Conservation (phyloP, 2,329 filamentous ascomycete species). For the Septoria linicola region DNA sequence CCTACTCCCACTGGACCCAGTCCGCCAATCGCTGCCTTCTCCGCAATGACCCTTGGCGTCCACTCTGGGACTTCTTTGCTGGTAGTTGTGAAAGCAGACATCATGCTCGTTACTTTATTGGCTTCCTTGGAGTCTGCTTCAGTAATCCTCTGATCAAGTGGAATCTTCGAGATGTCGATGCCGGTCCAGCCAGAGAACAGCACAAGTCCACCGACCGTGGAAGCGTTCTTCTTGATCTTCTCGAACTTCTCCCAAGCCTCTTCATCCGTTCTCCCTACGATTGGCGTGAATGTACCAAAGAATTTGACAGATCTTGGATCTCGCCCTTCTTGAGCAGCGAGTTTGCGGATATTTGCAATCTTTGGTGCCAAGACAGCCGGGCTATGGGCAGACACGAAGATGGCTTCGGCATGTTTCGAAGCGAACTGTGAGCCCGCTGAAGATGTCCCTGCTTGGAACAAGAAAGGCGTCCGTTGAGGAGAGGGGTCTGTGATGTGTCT, state of each 20-base stretch:
- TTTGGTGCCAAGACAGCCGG: constrained; percentile 61
- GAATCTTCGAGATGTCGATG: constrained; percentile 59
- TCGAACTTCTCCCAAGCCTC: constrained; percentile 64
- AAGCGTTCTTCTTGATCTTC: constrained; percentile 61
- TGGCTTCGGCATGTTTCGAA: constrained; percentile 59
- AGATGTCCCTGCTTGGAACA: constrained; percentile 59
- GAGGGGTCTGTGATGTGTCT: constrained; percentile 47
- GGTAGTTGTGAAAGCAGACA: constrained; percentile 39
- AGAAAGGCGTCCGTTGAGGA: constrained; percentile 42
- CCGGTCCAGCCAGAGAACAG: constrained; percentile 74
- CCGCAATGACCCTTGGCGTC: constrained; percentile 49
- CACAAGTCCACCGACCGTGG: constrained; percentile 65
- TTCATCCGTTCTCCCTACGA: constrained; percentile 64
- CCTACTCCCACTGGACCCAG: constrained; percentile 52
- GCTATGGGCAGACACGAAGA: constrained; percentile 67
- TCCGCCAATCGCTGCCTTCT: constrained; percentile 51
- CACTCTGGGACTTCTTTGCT: constrained; percentile 50
- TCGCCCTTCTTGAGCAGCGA: constrained; percentile 52
- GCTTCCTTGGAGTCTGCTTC: constrained; percentile 56
- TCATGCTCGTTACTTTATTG: constrained; percentile 40
- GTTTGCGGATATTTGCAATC: constrained; percentile 61
- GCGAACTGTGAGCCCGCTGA: constrained; percentile 58
- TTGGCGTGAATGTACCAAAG: constrained; percentile 63
- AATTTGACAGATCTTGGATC: constrained; percentile 65
- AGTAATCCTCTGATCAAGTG: constrained; percentile 58